Base-by-base conservation (phyloP, 129 eudicot genomes). In the Ambrosia artemisiifolia region DNA sequence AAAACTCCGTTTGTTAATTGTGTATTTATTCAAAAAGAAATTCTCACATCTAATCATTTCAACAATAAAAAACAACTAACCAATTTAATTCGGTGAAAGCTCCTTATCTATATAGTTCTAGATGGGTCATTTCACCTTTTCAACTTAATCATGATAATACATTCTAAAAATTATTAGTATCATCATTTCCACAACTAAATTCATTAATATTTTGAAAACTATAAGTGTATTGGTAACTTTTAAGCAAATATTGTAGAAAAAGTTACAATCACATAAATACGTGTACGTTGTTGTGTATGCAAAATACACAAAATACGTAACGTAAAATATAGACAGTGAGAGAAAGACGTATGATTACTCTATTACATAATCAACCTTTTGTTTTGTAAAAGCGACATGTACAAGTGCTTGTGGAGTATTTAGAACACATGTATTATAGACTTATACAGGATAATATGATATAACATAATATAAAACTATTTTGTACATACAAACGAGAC, bases 41-140 rank as follows among this genome's bases (percentile, higher is more conserved):
- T 7, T 56, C 42, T 35, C 9, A 57, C 40, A 24, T 57, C 44
- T 71, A 71, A 42, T 48, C 24, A 68, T 68, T 49, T 68, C 32
- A 69, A 69, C 5, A n/a, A 68, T 48, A 48, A 57, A 18, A 68
- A 59, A 32, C 19, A 61, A 33, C 18, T 33, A 12, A 12, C 19
- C 13, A 57, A 24, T 57, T 57, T 9, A 9, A 57, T 28, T 57
- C 36, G 38, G 63, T 57, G 63, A 16, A 24, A 57, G 36, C 35
- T 57, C 63, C 38, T 57, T 57, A 57, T 57, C 38, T 14, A 55
- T 49, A 12, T 48, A 5, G 18, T 49, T 12, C 55, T 49, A 49
- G 55, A 49, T 49, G 63, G 63, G 9, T 4, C 30, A 11, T 28
- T 61, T 34, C 44, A 61, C 44, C 66, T 61, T 34, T 33, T 33